Percentiles rank a stretch among this genome's conserved stretches.
Evolutionary conservation across 2,329 filamentous ascomycete genomes (phyloP).

Genomic region (Aspergillus unguis): DNA sequence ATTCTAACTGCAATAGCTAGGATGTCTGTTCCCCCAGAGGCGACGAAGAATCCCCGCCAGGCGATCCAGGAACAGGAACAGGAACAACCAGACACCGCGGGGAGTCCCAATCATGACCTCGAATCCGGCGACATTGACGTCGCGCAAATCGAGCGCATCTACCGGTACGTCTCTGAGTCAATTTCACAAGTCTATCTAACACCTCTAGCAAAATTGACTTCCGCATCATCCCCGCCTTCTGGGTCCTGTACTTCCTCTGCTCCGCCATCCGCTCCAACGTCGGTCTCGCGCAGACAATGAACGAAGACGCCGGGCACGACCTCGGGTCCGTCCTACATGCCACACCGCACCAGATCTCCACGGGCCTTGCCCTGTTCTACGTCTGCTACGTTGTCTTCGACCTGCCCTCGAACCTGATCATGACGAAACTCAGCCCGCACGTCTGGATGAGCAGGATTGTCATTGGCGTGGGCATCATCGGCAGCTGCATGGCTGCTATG

Average conservation of each 20-base stretch:
- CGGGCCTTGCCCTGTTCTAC: conserved; percentile 83
- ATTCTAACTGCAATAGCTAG: too few relatives aligned
- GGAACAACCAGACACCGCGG: neutral
- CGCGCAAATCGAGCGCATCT: conserved; percentile 38
- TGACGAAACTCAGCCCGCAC: conserved; percentile 79
- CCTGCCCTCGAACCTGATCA: conserved; percentile 80
- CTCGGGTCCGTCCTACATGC: conserved; percentile 69
- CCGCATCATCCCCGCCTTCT: conserved; percentile 71
- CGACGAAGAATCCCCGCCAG: conserved; percentile 11
- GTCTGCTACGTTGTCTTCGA: conserved; percentile 90
- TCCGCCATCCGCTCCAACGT: conserved; percentile 90
- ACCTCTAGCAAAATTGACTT: conserved; percentile 52
- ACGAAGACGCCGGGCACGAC: conserved; percentile 66
- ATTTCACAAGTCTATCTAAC: neutral
- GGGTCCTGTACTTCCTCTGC: conserved; percentile 87
- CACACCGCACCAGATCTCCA: conserved; percentile 73
- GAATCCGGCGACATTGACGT: conserved; percentile 20
- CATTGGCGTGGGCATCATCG: conserved; percentile 79
- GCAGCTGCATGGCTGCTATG: conserved; percentile 78
- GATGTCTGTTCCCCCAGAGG: neutral
- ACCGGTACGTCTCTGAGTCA: conserved; percentile 24
- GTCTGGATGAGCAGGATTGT: conserved; percentile 93
- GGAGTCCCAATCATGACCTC: neutral
- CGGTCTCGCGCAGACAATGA: conserved; percentile 94
- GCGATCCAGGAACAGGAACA: conserved; percentile 4